Base-by-base conservation (phyloP, 108 stramenopile genomes). In the Parietichytrium sp. region DNA sequence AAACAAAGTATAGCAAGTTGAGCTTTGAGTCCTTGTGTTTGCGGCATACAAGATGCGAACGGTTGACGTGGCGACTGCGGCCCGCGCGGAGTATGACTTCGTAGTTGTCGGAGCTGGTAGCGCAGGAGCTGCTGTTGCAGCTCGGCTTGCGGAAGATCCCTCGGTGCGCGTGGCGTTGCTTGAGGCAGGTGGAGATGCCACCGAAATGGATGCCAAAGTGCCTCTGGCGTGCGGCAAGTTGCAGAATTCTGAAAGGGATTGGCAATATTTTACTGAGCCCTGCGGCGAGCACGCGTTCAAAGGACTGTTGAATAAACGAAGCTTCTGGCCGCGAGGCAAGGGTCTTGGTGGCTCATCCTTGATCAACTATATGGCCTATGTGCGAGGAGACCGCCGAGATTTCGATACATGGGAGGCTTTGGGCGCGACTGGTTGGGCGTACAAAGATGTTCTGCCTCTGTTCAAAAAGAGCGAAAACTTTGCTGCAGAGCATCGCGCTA, bases 281-380 rank as follows among this genome's bases (percentile, higher is more conserved):
- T 72, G 61, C 61, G 61, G 61, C 6, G 61, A 72, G 20, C 45
- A 33, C 42, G 61, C 61, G n/a, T 72, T 72, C 42, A 72, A 72
- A 42, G 61, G 61, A 16, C 61, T 72, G 15, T n/a, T 45, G n/a
- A 25, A 72, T 42, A 16, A 72, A 7, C 33, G 61, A 33, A n/a
- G 38, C 8, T 72, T 45, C 20, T 45, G 33, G 38, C 61, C 61
- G 33, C 61, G 61, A n/a, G 61, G 61, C 10, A 33, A 42, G n/a
- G 10, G 29, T 15, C 42, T 72, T 23, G 61, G 61, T n/a, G 61
- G 61, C 6, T 72, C 61, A 23, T 72, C 61, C 8, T 10, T 72
- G 0, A 36, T 72, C 61, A 72, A 72, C 42, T 72, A 72, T 42
- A 72, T 72, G 61, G 61, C 61, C 15, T 72, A 72, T 25, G 61